Percentiles rank a stretch among this genome's conserved stretches.
Conservation (phyloP, 2,329 filamentous ascomycete genomes). For the Ceratocystis ficicola region DNA sequence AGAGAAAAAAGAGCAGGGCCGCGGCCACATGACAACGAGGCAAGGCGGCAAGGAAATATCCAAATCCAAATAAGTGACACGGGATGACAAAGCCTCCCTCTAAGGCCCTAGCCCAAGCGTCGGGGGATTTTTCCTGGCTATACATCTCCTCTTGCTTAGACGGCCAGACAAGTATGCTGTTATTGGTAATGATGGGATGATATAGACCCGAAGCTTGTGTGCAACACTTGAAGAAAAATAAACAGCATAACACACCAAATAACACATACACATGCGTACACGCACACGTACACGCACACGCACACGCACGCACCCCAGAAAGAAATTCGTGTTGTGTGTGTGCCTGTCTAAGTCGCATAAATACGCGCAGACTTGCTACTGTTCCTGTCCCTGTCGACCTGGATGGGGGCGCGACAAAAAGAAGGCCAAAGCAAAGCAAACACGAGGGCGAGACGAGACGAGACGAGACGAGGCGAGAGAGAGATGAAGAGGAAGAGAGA, state of each 20-base stretch:
- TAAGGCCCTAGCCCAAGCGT: background rate
- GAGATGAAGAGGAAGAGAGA: too few relatives aligned
- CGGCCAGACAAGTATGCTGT: background rate
- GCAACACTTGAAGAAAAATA: background rate
- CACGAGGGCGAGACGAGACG: background rate
- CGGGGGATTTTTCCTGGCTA: background rate
- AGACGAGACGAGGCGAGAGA: too few relatives aligned
- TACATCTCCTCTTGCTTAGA: background rate
- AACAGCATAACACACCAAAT: background rate
- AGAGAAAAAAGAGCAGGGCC: background rate
- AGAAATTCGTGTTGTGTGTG: too few relatives aligned
- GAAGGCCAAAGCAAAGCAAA: conserved; percentile 9
- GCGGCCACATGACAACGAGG: background rate
- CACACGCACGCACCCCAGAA: too few relatives aligned
- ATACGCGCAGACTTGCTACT: too few relatives aligned
- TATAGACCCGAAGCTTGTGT: conserved; percentile 2
- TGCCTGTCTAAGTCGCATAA: too few relatives aligned
- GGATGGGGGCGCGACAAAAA: background rate
- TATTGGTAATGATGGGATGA: conserved; percentile 6
- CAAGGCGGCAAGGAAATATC: background rate
- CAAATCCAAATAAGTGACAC: background rate
- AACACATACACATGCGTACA: too few relatives aligned
- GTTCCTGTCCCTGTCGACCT: too few relatives aligned
- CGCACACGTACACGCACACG: too few relatives aligned
- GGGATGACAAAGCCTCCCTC: background rate